These are phyloP conservation scores for Exophiala viscosa DNA, from an alignment of 2,329 filamentous ascomycete species.

Conservation along the genomic window DNA sequence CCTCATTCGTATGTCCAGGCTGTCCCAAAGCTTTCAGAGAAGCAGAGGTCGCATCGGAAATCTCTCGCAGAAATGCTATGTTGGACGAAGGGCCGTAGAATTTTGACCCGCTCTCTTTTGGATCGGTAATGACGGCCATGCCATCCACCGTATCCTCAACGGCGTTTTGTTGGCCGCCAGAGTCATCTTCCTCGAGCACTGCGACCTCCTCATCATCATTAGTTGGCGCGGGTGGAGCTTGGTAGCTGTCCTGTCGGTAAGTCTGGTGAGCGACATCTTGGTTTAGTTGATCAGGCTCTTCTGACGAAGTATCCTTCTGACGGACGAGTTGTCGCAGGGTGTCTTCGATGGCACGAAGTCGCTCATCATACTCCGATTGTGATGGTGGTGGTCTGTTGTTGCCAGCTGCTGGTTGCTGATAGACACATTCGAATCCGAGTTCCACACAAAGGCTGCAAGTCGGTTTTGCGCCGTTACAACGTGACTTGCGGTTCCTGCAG, in stretches of 20 bases:
- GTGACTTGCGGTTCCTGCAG: conserved; percentile 35
- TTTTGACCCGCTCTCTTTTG: conserved; percentile 36
- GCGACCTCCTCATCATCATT: conserved; percentile 21
- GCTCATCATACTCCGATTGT: conserved; percentile 15
- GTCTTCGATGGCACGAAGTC: conserved; percentile 22
- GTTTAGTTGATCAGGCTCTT: conserved; percentile 1
- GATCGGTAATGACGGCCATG: conserved; percentile 37
- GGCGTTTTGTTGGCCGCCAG: conserved; percentile 6
- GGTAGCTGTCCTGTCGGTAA: background rate
- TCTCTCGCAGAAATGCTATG: conserved; percentile 19
- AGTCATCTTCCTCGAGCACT: conserved; percentile 16
- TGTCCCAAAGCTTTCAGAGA: conserved; percentile 16
- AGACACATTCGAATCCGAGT: conserved; percentile 44
- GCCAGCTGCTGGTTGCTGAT: conserved; percentile 29
- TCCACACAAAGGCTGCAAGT: conserved; percentile 42
- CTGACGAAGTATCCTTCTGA: conserved; percentile 7
- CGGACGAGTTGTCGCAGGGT: conserved; percentile 18
- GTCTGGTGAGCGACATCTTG: background rate
- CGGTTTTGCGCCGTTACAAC: conserved; percentile 45
- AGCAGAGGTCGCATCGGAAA: conserved; percentile 21
- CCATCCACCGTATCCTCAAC: conserved; percentile 34
- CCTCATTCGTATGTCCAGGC: conserved; percentile 15
- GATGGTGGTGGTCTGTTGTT: conserved; percentile 10
- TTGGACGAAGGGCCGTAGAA: conserved; percentile 35
- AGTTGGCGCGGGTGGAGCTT: background rate